Conservation (phyloP, 257 asterid genomes). For the Solanum chmielewskii region DNA sequence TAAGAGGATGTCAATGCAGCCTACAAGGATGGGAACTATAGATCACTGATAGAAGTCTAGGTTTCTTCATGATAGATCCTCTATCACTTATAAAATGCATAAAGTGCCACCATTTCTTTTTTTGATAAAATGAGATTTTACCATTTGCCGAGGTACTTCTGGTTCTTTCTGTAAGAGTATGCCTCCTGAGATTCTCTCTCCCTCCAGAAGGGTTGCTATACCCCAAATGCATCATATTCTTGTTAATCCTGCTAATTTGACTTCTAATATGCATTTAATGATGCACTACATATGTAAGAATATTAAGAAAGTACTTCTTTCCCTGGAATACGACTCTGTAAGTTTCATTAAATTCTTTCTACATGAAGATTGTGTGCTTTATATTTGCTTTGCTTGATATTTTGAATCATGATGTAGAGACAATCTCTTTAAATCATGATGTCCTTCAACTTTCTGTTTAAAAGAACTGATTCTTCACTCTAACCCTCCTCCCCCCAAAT, state of each 20-base stretch:
- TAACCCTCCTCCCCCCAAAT: background rate
- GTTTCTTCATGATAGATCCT: background rate
- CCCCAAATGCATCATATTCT: background rate
- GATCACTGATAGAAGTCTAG: background rate
- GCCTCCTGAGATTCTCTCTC: background rate
- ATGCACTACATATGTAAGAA: background rate
- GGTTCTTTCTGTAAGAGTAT: background rate
- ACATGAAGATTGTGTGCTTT: background rate
- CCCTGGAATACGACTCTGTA: background rate
- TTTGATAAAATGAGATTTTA: background rate
- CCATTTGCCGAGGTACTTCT: background rate
- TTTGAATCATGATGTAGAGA: background rate
- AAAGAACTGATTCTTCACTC: background rate
- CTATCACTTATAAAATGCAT: background rate
- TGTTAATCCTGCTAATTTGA: background rate
- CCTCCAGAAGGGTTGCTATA: background rate
- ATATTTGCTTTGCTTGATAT: background rate
- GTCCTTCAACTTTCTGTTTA: background rate
- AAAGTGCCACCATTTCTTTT: background rate
- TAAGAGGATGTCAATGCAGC: background rate
- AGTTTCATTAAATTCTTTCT: background rate
- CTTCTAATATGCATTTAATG: background rate
- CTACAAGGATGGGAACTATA: background rate
- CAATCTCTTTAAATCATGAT: background rate
- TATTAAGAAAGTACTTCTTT: background rate